Conservation (phyloP, 2,329 filamentous ascomycete species). For the Ophiostoma angusticollis region DNA sequence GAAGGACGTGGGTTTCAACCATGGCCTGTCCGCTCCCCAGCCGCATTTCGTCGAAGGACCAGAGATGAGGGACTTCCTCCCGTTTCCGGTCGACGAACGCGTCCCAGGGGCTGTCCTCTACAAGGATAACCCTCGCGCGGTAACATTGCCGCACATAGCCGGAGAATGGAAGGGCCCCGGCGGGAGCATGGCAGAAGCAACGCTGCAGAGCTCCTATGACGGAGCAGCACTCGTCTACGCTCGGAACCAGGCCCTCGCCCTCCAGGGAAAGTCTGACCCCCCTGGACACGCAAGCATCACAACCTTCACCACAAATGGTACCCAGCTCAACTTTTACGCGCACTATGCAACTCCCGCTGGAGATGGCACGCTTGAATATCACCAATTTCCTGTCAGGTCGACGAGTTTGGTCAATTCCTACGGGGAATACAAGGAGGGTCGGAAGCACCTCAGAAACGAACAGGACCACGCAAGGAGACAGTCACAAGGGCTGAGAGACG, state of each 20-base stretch:
- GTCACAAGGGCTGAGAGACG: conserved; percentile 6
- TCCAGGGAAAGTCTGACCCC: conserved; percentile 11
- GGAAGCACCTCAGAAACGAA: conserved; percentile 3
- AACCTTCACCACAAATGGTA: conserved; percentile 18
- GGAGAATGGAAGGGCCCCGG: conserved; percentile 16
- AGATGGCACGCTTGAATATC: too few relatives aligned
- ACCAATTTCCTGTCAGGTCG: conserved; percentile 13
- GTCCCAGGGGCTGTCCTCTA: conserved; percentile 14
- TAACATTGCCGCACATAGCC: conserved; percentile 18
- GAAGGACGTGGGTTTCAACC: conserved; percentile 18
- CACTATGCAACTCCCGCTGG: conserved; percentile 15
- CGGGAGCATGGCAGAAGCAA: conserved; percentile 9
- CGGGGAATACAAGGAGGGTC: background rate
- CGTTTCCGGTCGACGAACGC: conserved; percentile 8
- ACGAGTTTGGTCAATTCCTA: conserved; percentile 5
- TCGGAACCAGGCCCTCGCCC: conserved; percentile 16
- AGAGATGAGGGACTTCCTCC: conserved; percentile 7
- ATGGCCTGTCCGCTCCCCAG: conserved; percentile 17
- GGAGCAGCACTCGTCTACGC: too few relatives aligned
- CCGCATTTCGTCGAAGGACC: conserved; percentile 19
- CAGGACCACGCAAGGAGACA: conserved; percentile 7
- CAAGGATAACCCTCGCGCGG: conserved; percentile 11
- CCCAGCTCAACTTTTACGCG: conserved; percentile 15
- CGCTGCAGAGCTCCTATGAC: conserved; percentile 10
- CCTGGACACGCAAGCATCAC: conserved; percentile 15